A percentile compares a stretch with the other conserved stretches of the same genome.
Evolutionary conservation across 306 rosid genomes (phyloP).

Genomic region (Urtica urens): DNA sequence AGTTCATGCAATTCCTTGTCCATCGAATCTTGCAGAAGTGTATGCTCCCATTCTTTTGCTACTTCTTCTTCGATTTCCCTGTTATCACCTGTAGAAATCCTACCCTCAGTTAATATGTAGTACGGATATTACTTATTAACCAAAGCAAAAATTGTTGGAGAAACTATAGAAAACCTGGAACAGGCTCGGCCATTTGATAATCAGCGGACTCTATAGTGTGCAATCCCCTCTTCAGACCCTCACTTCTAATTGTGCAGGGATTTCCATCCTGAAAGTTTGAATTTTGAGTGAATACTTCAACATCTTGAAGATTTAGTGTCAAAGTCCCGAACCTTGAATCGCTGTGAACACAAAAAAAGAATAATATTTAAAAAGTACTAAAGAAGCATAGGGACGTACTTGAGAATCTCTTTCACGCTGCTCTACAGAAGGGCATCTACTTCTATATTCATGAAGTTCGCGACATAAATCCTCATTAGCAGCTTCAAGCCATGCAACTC

Average conservation of each 20-base stretch:
- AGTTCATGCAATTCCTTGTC: slow-evolving; percentile 90
- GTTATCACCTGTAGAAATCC: slow-evolving; percentile 54
- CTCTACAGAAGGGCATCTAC: slow-evolving; percentile 51
- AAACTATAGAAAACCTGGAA: slow-evolving; percentile 37
- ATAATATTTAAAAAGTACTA: not conserved
- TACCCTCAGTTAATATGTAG: slow-evolving; percentile 3
- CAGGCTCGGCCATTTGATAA: slow-evolving; percentile 65
- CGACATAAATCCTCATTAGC: slow-evolving; percentile 94
- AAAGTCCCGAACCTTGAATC: not conserved
- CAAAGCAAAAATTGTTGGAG: not conserved
- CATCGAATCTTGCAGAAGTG: slow-evolving; percentile 87
- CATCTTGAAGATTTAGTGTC: no score
- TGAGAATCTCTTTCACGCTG: slow-evolving; percentile 59
- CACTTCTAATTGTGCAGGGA: slow-evolving; percentile 49
- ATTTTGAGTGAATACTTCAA: slow-evolving; percentile 16
- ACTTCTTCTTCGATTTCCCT: slow-evolving; percentile 88
- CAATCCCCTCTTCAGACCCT: slow-evolving; percentile 83
- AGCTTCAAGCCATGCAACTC: slow-evolving; percentile 95
- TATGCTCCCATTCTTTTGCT: slow-evolving; percentile 97
- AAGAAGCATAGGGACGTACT: slow-evolving; percentile 31
- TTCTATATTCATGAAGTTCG: slow-evolving; percentile 91
- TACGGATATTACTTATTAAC: not conserved
- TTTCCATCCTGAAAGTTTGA: slow-evolving; percentile 54
- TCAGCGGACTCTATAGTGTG: slow-evolving; percentile 55
- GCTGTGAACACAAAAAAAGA: not conserved